A percentile compares a stretch with the other conserved stretches of the same genome.
These are phyloP conservation scores for Eucommia ulmoides DNA, from an alignment of 257 asterid species.

Conservation along the genomic window DNA sequence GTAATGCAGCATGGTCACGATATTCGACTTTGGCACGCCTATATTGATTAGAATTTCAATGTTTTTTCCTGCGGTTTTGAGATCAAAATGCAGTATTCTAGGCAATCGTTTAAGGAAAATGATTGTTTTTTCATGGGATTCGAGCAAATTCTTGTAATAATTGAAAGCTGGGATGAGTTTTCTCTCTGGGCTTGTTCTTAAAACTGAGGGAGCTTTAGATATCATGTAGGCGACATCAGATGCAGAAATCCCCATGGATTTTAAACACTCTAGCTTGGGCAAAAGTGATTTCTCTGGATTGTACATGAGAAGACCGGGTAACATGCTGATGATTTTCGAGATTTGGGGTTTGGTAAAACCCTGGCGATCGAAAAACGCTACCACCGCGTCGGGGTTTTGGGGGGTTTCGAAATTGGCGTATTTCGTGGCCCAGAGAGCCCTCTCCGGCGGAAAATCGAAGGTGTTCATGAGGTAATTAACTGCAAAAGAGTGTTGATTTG, in stretches of 20 bases:
- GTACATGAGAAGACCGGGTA: constrained; percentile 5
- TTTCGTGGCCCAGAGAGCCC: constrained; percentile 16
- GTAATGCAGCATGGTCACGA: not conserved
- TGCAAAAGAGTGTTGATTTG: constrained; percentile 4
- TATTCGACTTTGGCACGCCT: constrained; percentile 5
- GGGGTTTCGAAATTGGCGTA: constrained; percentile 9
- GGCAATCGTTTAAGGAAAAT: not conserved
- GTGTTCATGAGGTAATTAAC: constrained; percentile 11
- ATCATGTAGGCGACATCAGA: constrained; percentile 8
- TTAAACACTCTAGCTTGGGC: constrained; percentile 21
- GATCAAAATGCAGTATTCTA: not conserved
- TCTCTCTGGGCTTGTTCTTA: constrained; percentile 13
- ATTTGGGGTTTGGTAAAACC: constrained; percentile 17
- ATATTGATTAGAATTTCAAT: constrained; percentile 1
- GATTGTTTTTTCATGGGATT: not conserved
- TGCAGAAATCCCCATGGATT: constrained; percentile 12
- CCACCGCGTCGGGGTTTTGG: constrained; percentile 14
- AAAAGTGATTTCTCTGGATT: constrained; percentile 9
- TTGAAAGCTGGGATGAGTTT: constrained; percentile 15
- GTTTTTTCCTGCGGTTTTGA: not conserved
- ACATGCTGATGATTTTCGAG: constrained; percentile 2
- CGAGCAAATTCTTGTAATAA: constrained; percentile 8
- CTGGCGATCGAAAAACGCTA: constrained; percentile 14
- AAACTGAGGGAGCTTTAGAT: not conserved
- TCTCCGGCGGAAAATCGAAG: constrained; percentile 14